Conservation (phyloP, 768 basidiomycete genomes). For the Suillus lakei region DNA sequence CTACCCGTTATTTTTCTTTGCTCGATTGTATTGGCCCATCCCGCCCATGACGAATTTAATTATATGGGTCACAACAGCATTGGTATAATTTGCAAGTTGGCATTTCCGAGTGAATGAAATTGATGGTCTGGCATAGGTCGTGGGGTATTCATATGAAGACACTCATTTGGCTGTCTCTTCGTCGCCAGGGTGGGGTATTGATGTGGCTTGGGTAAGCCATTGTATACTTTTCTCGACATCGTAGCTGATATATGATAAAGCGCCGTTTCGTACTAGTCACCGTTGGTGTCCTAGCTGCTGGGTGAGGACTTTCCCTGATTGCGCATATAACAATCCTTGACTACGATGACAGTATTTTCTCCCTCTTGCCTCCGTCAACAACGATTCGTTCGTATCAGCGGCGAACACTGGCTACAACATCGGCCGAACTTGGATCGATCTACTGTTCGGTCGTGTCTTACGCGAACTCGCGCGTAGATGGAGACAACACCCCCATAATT, state of each 20-base stretch:
- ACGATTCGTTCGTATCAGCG: slow-evolving; percentile 80
- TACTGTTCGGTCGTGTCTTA: slow-evolving; percentile 81
- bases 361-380: slow-evolving; percentile 73
- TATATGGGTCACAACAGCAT: slow-evolving; percentile 62
- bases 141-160: slow-evolving; percentile 79
- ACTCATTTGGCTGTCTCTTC: slow-evolving; percentile 49
- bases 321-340: slow-evolving; percentile 9
- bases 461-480: slow-evolving; percentile 57
- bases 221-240: not conserved
- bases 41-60: slow-evolving; percentile 75
- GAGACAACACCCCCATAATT: slow-evolving; percentile 62
- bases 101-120: not conserved
- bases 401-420: slow-evolving; percentile 67
- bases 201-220: slow-evolving; percentile 70
- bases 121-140: slow-evolving; percentile 45
- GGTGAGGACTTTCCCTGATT: slow-evolving; percentile 45
- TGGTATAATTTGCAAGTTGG: slow-evolving; percentile 48
- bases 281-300: slow-evolving; percentile 76
- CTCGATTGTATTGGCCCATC: slow-evolving; percentile 75
- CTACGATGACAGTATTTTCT: slow-evolving; percentile 54
- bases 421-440: slow-evolving; percentile 66
- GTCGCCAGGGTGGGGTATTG: slow-evolving; percentile 61
- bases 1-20: slow-evolving; percentile 74
- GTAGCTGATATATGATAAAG: slow-evolving; percentile 35
- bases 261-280: slow-evolving; percentile 71